phyloP scores from a whole-genome alignment of 768 basidiomycete species.

The Russula brevipes region DNA sequence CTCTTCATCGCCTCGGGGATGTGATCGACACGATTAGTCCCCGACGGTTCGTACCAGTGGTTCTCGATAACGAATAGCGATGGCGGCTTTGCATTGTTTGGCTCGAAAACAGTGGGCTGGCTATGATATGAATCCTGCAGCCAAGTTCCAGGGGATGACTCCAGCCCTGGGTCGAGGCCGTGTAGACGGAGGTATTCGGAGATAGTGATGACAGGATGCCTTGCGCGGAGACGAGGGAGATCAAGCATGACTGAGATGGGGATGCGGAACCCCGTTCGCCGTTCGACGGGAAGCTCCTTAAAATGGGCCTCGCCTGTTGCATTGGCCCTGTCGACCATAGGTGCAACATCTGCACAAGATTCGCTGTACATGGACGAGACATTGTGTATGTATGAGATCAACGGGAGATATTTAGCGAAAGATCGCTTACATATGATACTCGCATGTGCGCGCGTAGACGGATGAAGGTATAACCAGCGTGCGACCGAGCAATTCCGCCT shows the following conservation, averaged over 20 bases:
- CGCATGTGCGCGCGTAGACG: conserved; percentile 44
- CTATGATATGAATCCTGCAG: conserved; percentile 34
- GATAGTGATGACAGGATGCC: conserved; percentile 37
- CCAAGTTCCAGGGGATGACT: conserved; percentile 39
- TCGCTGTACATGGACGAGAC: conserved; percentile 23
- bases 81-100: conserved; percentile 23
- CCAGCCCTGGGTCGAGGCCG: conserved; percentile 32
- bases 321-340: conserved; percentile 43
- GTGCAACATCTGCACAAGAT: conserved; percentile 38
- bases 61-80: conserved; percentile 38
- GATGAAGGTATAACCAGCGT: conserved; percentile 42
- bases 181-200: conserved; percentile 43
- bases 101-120: conserved; percentile 28
- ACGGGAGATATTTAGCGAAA: not conserved
- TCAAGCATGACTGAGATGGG: conserved; percentile 40
- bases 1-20: conserved; percentile 32
- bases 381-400: not conserved
- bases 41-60: conserved; percentile 37
- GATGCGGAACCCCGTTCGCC: conserved; percentile 36
- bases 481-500: conserved; percentile 40
- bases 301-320: conserved; percentile 39
- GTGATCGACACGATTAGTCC: conserved; percentile 37
- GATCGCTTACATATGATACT: conserved; percentile 36
- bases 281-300: conserved; percentile 35
- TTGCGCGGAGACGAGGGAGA: conserved; percentile 36